phyloP scores from a whole-genome alignment of 345 rosid species.

The Streptanthus diversifolius region DNA sequence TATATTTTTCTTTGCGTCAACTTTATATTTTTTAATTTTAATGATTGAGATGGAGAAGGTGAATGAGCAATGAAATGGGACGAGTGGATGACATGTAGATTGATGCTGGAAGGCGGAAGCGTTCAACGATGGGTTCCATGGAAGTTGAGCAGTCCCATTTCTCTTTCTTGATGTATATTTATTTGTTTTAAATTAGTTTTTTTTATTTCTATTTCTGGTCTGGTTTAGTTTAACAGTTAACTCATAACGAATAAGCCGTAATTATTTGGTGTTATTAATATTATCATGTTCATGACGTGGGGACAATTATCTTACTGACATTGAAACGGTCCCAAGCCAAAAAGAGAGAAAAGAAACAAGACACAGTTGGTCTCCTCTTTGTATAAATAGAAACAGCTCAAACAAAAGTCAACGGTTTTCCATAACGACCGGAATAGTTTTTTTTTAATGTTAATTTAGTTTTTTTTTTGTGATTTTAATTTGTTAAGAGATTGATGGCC shows the following conservation, averaged over 20 bases:
- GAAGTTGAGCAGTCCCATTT: slow-evolving; percentile 21
- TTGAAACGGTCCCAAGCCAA: slow-evolving; percentile 26
- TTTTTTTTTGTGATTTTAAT: neutral
- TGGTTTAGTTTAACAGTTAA: neutral
- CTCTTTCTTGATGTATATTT: neutral
- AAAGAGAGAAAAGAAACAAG: neutral
- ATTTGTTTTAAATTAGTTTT: slow-evolving; percentile 4
- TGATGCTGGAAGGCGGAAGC: slow-evolving; percentile 11
- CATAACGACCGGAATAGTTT: slow-evolving; percentile 31
- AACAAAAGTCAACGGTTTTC: slow-evolving; percentile 35
- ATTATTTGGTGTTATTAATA: slow-evolving; percentile 6
- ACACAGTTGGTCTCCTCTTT: slow-evolving; percentile 9
- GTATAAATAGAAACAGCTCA: slow-evolving; percentile 32
- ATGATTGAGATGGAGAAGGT: neutral
- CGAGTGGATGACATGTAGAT: slow-evolving; percentile 31
- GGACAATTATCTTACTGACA: slow-evolving; percentile 20
- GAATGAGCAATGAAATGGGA: slow-evolving; percentile 2
- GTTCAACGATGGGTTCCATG: slow-evolving; percentile 13
- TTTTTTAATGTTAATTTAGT: slow-evolving; percentile 25
- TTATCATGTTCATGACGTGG: slow-evolving; percentile 32
- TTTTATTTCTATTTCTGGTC: neutral
- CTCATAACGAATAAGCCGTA: neutral
- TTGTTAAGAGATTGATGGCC: slow-evolving; percentile 31
- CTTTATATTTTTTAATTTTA: neutral
- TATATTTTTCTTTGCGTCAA: neutral